Evolutionary conservation across 331 rosid genomes (phyloP).

Genomic region (Telfairia occidentalis): DNA sequence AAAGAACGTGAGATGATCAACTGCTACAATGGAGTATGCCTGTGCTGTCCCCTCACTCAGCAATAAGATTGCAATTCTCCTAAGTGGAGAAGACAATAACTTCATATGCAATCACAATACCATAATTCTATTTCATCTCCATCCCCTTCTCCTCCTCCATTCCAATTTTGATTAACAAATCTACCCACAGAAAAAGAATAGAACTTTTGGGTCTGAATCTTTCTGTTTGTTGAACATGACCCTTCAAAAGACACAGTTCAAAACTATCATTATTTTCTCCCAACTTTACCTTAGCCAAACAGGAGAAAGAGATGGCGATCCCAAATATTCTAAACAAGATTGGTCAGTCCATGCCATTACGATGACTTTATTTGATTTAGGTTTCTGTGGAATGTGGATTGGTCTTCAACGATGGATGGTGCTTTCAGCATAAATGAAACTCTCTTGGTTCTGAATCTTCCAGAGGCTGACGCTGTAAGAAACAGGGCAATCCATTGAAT

Average conservation of each 20-base stretch:
- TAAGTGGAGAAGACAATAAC: background rate
- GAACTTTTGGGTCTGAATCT: background rate
- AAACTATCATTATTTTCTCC: background rate
- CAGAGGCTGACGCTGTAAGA: background rate
- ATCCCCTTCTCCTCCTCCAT: background rate
- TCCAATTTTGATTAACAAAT: background rate
- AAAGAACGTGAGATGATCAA: background rate
- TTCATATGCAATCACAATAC: background rate
- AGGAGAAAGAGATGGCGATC: background rate
- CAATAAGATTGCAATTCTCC: background rate
- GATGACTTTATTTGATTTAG: background rate
- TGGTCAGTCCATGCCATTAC: background rate
- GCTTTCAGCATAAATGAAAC: background rate
- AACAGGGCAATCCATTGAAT: background rate
- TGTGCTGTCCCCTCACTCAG: conserved; percentile 1
- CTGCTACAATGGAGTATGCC: background rate
- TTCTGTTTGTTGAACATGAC: background rate
- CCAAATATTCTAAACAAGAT: background rate
- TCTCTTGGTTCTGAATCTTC: background rate
- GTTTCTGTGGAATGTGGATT: background rate
- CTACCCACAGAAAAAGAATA: background rate
- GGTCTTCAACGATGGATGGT: background rate
- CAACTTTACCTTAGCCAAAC: background rate
- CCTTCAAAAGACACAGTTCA: background rate
- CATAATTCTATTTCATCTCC: background rate